These are phyloP conservation scores for Phytopythium helicoides DNA, from an alignment of 352 stramenopile species.

Conservation along the genomic window DNA sequence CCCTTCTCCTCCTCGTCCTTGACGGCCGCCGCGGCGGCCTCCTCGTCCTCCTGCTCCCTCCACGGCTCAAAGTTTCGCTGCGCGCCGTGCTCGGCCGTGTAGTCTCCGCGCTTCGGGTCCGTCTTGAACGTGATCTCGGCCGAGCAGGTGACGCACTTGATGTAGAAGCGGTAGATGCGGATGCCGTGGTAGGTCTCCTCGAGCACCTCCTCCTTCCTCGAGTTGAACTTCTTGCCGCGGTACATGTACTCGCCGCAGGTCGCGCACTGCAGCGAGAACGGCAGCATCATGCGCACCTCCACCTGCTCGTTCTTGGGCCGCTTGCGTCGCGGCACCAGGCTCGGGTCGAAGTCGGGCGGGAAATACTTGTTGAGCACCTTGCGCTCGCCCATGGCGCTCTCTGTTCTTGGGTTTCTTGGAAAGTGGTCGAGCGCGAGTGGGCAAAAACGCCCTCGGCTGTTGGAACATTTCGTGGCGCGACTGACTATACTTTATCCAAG, in stretches of 20 bases:
- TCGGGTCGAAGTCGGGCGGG: constrained; percentile 98
- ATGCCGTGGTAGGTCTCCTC: constrained; percentile 97
- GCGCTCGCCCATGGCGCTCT: constrained; percentile 92
- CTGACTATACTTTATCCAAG: too few relatives aligned
- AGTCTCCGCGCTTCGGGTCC: constrained; percentile 98
- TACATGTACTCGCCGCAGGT: constrained; percentile 99
- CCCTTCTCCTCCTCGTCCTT: constrained; percentile 92
- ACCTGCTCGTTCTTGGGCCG: constrained; percentile 95
- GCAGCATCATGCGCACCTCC: constrained; percentile 99
- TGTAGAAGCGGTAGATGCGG: constrained; percentile 97
- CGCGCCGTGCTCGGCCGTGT: constrained; percentile 95
- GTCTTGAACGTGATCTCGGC: constrained; percentile 98
- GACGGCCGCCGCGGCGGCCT: constrained; percentile 68
- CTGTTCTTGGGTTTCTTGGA: too few relatives aligned
- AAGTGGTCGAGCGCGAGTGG: too few relatives aligned
- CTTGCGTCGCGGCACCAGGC: constrained; percentile 92
- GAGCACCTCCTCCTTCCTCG: constrained; percentile 95
- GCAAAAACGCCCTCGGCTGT: too few relatives aligned
- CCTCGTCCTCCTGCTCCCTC: constrained; percentile 85
- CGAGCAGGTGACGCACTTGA: constrained; percentile 96
- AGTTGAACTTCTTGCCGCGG: constrained; percentile 99
- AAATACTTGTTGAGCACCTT: constrained; percentile 99
- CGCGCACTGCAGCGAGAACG: constrained; percentile 97
- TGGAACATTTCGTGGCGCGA: too few relatives aligned
- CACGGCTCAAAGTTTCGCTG: constrained; percentile 98